phyloP scores from a whole-genome alignment of 2,329 filamentous ascomycete genomes.

The Shiraia sp. region DNA sequence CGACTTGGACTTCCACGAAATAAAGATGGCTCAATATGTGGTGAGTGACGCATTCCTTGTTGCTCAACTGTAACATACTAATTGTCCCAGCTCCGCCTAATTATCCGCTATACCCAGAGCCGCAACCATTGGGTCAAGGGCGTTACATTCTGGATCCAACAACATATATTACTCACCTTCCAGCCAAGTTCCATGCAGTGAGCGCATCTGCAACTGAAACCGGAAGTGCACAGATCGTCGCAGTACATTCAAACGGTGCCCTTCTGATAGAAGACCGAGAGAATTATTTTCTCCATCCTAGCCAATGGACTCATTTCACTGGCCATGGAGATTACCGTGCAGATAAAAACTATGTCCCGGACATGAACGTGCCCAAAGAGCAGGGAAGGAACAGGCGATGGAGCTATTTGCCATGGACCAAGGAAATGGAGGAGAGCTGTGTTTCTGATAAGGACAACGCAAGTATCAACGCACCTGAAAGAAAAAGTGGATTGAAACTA shows the following conservation, averaged over 20 bases:
- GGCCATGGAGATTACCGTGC: constrained; percentile 7
- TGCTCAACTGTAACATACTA: neutral
- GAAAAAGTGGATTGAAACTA: too few species aligned
- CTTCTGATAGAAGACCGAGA: constrained; percentile 14
- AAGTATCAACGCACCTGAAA: too few species aligned
- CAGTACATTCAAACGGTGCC: constrained; percentile 22
- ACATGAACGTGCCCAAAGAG: constrained; percentile 3
- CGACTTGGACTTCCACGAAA: constrained; percentile 15
- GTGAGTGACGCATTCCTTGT: constrained; percentile 7
- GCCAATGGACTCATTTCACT: constrained; percentile 11
- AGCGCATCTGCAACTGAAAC: neutral
- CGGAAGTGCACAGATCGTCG: constrained; percentile 11
- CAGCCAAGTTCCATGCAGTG: constrained; percentile 17
- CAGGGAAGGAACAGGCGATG: constrained; percentile 20
- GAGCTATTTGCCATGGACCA: constrained; percentile 36
- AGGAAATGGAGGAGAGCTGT: constrained; percentile 29
- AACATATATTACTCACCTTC: constrained; percentile 18
- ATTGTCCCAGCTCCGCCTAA: constrained; percentile 15
- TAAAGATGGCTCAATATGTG: constrained; percentile 3
- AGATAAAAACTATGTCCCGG: constrained; percentile 4
- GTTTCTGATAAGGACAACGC: neutral
- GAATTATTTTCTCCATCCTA: constrained; percentile 2
- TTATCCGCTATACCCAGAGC: constrained; percentile 32
- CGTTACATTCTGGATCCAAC: constrained; percentile 20
- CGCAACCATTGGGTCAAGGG: constrained; percentile 10